Evolutionary conservation across 805 yeast species (phyloP).

Genomic region (Cyberlindnera galapagoensis): DNA sequence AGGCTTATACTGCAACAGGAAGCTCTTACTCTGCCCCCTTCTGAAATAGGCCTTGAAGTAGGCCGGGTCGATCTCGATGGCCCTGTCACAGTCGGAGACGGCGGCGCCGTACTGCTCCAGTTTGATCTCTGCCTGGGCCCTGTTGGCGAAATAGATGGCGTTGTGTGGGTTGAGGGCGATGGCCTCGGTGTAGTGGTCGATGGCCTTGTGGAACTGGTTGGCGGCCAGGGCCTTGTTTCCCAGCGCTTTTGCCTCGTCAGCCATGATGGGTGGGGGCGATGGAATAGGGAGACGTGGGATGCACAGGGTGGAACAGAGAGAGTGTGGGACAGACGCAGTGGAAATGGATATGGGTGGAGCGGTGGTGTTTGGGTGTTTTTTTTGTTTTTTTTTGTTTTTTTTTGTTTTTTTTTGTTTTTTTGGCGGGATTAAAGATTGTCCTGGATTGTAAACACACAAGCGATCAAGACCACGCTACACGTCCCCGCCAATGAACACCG

Average conservation of each 20-base stretch:
- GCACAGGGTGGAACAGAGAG: too few species aligned
- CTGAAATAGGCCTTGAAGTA: conserved; percentile 82
- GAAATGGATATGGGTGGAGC: background rate
- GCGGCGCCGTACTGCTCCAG: conserved; percentile 84
- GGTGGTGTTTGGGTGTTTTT: conserved; percentile 7
- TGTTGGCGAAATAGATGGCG: conserved; percentile 68
- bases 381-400: background rate
- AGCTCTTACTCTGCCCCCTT: conserved; percentile 75
- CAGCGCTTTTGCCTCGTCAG: conserved; percentile 50
- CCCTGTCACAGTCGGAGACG: conserved; percentile 65
- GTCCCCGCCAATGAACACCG: conserved; percentile 19
- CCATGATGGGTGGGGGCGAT: too few species aligned
- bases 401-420: too few species aligned
- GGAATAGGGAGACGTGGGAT: too few species aligned
- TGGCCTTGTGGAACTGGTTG: conserved; percentile 58
- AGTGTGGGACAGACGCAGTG: too few species aligned
- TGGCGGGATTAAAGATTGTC: too few species aligned
- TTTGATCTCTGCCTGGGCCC: conserved; percentile 87
- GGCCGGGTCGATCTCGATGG: conserved; percentile 58
- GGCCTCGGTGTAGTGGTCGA: conserved; percentile 68
- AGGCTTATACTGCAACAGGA: conserved; percentile 66
- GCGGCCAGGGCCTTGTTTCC: conserved; percentile 73
- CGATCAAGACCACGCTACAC: too few species aligned
- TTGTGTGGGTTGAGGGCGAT: conserved; percentile 53
- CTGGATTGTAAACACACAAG: too few species aligned